phyloP scores from a whole-genome alignment of 805 yeast species.

The Candida broadrunensis region DNA sequence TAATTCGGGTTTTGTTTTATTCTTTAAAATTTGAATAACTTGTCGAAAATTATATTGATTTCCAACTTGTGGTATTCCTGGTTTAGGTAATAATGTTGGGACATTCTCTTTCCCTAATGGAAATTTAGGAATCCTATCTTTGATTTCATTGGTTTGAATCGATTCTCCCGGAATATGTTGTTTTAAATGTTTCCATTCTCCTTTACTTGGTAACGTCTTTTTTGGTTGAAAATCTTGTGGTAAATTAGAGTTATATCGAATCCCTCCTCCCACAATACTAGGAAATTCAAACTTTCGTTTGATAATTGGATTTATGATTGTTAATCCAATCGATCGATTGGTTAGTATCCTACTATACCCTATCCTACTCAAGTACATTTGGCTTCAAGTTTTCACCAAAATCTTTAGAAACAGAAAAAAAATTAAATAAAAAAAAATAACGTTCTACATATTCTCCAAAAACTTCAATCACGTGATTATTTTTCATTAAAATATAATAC shows the following conservation, averaged over 20 bases:
- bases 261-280: too few species aligned
- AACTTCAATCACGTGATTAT: too few species aligned
- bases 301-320: too few species aligned
- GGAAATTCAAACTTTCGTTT: too few species aligned
- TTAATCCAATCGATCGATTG: too few species aligned
- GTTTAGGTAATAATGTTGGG: constrained; percentile 69
- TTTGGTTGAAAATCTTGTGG: constrained; percentile 30
- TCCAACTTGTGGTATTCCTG: constrained; percentile 75
- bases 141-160: constrained; percentile 39
- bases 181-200: constrained; percentile 42
- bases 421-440: too few species aligned
- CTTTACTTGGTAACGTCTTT: constrained; percentile 27
- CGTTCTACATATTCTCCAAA: too few species aligned
- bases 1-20: constrained; percentile 62
- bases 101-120: constrained; percentile 62
- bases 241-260: constrained; percentile 22
- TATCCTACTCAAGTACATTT: too few species aligned
- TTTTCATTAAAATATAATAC: too few species aligned
- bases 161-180: constrained; percentile 59
- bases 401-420: too few species aligned
- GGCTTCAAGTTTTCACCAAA: too few species aligned
- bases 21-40: constrained; percentile 55
- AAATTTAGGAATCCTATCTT: constrained; percentile 63
- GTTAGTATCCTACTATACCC: too few species aligned
- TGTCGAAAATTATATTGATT: constrained; percentile 53